A percentile compares a stretch with the other conserved stretches of the same genome.
Conservation (phyloP, 371 early-diverging fungal species). For the Nematocida sp. region DNA sequence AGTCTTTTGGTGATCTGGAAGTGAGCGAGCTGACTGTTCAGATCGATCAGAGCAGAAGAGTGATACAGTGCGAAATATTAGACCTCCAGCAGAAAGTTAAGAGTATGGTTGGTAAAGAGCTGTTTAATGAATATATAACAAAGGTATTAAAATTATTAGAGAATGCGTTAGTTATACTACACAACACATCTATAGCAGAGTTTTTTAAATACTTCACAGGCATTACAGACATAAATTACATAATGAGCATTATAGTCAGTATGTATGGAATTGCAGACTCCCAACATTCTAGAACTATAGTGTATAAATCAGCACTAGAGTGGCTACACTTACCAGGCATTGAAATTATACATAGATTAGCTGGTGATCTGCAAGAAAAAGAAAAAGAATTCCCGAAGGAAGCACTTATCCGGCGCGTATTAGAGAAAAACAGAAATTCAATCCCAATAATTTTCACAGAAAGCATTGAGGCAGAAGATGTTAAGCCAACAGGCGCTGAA, state of each 20-base stretch:
- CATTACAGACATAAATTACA: conserved; percentile 6
- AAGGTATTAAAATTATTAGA: not conserved
- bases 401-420: not conserved
- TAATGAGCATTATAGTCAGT: not conserved
- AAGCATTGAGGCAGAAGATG: not conserved
- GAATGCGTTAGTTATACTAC: not conserved
- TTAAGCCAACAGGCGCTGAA: not conserved
- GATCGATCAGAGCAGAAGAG: not conserved
- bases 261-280: conserved; percentile 11
- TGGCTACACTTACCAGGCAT: conserved; percentile 14
- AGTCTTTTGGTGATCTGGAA: conserved; percentile 12
- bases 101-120: not conserved
- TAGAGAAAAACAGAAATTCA: not conserved
- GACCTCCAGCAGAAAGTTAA: conserved; percentile 14
- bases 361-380: not conserved
- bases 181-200: not conserved
- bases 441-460: not conserved
- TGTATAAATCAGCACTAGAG: not conserved
- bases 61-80: conserved; percentile 21
- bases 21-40: conserved; percentile 20
- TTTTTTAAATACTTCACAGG: conserved; percentile 18
- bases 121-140: conserved; percentile 6
- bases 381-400: conserved; percentile 32
- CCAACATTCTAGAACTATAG: not conserved
- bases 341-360: conserved; percentile 9